Evolutionary conservation across 1,284 basidiomycete genomes (phyloP), one percentile per base, ranked within the genome.

Genomic region (Moniliella sp.): DNA sequence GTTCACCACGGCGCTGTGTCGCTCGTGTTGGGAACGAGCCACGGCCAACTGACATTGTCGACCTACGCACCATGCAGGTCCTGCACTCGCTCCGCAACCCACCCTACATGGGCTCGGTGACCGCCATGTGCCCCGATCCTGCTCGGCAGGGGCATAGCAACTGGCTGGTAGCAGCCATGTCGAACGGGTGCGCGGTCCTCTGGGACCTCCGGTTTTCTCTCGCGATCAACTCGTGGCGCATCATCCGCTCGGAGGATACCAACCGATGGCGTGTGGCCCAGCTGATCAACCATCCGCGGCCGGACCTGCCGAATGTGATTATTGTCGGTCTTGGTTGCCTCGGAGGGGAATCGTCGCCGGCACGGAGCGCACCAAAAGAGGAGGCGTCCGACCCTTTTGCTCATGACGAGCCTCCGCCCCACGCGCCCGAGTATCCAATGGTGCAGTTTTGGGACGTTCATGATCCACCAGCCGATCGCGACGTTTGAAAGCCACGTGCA

Each of bases 181-280:
- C 76, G 2, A 71, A 71, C 1, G 88, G 88, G 3, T 70, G 75
- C 5, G 64, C 94, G 4, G 74, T 75, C 2, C 67, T 94, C 1
- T 94, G 86, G 84, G 88, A 97, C 62, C 70, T 84, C 31, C 74
- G 88, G 2, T 94, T 94, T 45, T 81, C 82, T 0, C 65, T 94
- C n/a, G 64, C 78, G 4, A 65, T 94, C 46, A 76, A 77, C 55
- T 78, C 73, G 31, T 93, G 86, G 86, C 71, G 73, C 42, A 73
- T 74, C 1, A n/a, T n/a, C n/a, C n/a, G n/a, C n/a, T n/a, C n/a
- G n/a, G n/a, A n/a, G n/a, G n/a, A n/a, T n/a, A n/a, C n/a, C n/a
- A n/a, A n/a, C n/a, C n/a, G n/a, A n/a, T n/a, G n/a, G 7, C 21
- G 21, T n/a, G n/a, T 23, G 8, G n/a, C 21, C 21, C 21, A n/a